phyloP scores from a whole-genome alignment of 306 rosid species.

The Sphenostylis stenocarpa region DNA sequence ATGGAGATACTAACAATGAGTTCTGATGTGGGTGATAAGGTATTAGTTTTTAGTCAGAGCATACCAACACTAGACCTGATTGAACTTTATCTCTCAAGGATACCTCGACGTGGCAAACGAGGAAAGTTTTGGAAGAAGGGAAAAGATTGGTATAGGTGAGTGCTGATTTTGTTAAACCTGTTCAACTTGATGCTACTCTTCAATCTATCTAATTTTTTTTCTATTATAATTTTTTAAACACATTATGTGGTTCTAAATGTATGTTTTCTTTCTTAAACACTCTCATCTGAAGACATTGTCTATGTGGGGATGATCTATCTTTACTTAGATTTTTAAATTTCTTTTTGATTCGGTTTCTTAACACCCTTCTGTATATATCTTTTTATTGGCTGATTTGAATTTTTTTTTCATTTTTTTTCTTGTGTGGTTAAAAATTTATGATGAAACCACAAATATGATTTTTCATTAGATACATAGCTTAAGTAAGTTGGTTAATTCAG shows the following conservation, averaged over 20 bases:
- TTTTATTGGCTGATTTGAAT: neutral
- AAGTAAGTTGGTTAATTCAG: neutral
- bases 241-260: conserved; percentile 8
- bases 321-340: neutral
- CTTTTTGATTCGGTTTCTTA: neutral
- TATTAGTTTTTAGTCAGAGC: conserved; percentile 96
- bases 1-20: conserved; percentile 81
- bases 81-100: conserved; percentile 79
- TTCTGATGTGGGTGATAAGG: conserved; percentile 89
- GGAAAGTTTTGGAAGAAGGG: conserved; percentile 91
- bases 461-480: neutral
- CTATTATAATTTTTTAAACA: neutral
- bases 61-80: conserved; percentile 93
- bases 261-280: conserved; percentile 7
- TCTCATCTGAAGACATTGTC: conserved; percentile 21
- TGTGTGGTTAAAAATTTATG: conserved; percentile 9
- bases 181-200: conserved; percentile 25
- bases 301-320: conserved; percentile 23
- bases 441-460: neutral
- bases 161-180: conserved; percentile 24
- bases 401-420: neutral
- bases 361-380: neutral
- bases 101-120: conserved; percentile 61
- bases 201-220: conserved; percentile 1
- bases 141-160: conserved; percentile 98